Evolutionary conservation across 2,329 filamentous ascomycete species (phyloP), one percentile per base, ranked within the genome.

Genomic region (Acarospora socialis): DNA sequence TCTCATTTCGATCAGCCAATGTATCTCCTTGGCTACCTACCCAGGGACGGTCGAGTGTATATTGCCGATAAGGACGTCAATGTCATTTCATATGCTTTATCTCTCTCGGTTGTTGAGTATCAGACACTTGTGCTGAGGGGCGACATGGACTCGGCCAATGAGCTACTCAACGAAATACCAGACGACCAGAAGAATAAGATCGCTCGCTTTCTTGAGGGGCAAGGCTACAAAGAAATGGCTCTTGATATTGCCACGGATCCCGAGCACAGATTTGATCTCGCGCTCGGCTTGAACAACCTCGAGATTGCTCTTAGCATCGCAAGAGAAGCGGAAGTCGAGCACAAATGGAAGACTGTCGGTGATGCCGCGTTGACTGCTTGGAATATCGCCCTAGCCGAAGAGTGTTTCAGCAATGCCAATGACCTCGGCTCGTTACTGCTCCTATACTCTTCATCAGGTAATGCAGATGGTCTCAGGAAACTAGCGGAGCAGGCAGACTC

Each of bases 321-420:
- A 5, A 70, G 76, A 23, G 68, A 80, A 53, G 80, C 83, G 7
- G 79, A 94, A 42, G 81, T 76, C 1, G 90, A 95, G 54, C 87
- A 95, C 60, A 93, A 93, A 60, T 98, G 90, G 90, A 95, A 95
- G 68, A 86, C 75, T 3, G 82, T 98, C 4, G 90, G 90, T 38
- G 90, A 98, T 46, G 81, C 86, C 1, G 90, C 90, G 2, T 69
- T 98, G 23, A 61, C 74, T 7, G 77, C 65, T 1, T 98, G 87
- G 90, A 77, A 98, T 47, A 68, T 98, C 20, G 66, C 70, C 4
- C 71, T 95, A 2, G 90, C 90, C 0, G 79, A 90, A 29, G 83
- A 95, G 56, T 95, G 87, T 60, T 98, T 95, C 55, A 74, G 73
- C 12, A 76, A 90, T 36, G 84, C 86, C 27, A 90, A 83, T 50